Percentiles rank a stretch among this genome's conserved stretches.
These are phyloP conservation scores for Skeletonema menzelii DNA, from an alignment of 108 stramenopile genomes.

Conservation along the genomic window DNA sequence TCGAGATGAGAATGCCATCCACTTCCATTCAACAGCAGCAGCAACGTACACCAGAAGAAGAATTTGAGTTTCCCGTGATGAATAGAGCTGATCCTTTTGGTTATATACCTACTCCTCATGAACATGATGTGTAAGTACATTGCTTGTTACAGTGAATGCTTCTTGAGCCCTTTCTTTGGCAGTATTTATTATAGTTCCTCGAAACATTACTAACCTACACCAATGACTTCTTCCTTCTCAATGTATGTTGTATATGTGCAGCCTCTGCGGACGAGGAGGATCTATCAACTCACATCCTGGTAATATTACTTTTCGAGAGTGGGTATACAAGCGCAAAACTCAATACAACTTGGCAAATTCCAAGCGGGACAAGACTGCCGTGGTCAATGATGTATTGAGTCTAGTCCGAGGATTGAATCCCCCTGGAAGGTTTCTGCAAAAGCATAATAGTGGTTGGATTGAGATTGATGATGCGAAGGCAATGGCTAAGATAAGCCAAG, in stretches of 20 bases:
- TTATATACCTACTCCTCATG: constrained; percentile 13
- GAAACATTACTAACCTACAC: background rate
- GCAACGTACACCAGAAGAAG: background rate
- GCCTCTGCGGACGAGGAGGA: constrained; percentile 79
- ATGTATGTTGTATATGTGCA: too few relatives aligned
- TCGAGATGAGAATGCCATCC: background rate
- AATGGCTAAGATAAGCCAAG: constrained; percentile 82
- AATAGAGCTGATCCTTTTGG: background rate
- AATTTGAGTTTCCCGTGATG: background rate
- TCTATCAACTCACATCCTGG: constrained; percentile 80
- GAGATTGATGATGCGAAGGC: constrained; percentile 71
- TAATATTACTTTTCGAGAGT: constrained; percentile 71
- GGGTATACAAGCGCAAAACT: constrained; percentile 69
- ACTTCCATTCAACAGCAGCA: background rate
- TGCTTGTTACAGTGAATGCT: background rate
- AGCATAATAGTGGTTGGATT: constrained; percentile 56
- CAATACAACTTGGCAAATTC: constrained; percentile 69
- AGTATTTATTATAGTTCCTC: background rate
- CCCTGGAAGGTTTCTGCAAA: constrained; percentile 77
- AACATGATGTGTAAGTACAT: constrained; percentile 36
- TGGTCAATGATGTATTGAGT: constrained; percentile 64
- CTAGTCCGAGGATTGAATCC: constrained; percentile 50
- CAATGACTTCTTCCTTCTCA: background rate
- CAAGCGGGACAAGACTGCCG: constrained; percentile 71
- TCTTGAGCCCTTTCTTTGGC: background rate